Evolutionary conservation across 2,329 filamentous ascomycete genomes (phyloP).

Genomic region (Apiospora arundinis): DNA sequence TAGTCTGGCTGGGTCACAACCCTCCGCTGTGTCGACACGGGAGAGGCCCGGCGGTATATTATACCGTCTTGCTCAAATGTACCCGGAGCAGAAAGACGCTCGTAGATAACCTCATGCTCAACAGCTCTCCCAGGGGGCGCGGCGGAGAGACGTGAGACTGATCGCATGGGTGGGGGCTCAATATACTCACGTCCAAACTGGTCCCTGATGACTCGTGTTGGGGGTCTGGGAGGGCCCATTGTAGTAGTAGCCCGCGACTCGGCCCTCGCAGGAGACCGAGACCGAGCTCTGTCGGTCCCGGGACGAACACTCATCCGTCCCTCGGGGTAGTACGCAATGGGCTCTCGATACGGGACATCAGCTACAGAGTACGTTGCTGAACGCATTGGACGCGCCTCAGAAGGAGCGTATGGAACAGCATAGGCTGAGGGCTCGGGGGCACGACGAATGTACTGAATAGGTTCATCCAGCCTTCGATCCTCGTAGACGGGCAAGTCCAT

Average conservation of each 20-base stretch:
- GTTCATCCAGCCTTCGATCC: slow-evolving; percentile 39
- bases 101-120: slow-evolving; percentile 68
- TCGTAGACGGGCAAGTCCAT: slow-evolving; percentile 38
- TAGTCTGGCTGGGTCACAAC: slow-evolving; percentile 70
- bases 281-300: slow-evolving; percentile 54
- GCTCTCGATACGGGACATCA: slow-evolving; percentile 49
- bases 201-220: slow-evolving; percentile 78
- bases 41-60: slow-evolving; percentile 58
- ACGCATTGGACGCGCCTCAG: slow-evolving; percentile 46
- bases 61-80: slow-evolving; percentile 57
- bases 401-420: slow-evolving; percentile 45
- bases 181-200: slow-evolving; percentile 82
- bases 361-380: slow-evolving; percentile 50
- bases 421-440: slow-evolving; percentile 46
- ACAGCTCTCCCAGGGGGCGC: slow-evolving; percentile 50
- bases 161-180: slow-evolving; percentile 55
- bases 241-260: slow-evolving; percentile 51
- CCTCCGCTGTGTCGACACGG: slow-evolving; percentile 58
- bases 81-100: slow-evolving; percentile 61
- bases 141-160: slow-evolving; percentile 55
- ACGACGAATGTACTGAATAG: slow-evolving; percentile 44
- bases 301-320: slow-evolving; percentile 56
- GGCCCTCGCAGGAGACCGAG: slow-evolving; percentile 53
- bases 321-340: slow-evolving; percentile 52
- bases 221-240: slow-evolving; percentile 59